Evolutionary conservation across 2,329 filamentous ascomycete genomes (phyloP).

Genomic region (Penicillium aurantiogriseum): DNA sequence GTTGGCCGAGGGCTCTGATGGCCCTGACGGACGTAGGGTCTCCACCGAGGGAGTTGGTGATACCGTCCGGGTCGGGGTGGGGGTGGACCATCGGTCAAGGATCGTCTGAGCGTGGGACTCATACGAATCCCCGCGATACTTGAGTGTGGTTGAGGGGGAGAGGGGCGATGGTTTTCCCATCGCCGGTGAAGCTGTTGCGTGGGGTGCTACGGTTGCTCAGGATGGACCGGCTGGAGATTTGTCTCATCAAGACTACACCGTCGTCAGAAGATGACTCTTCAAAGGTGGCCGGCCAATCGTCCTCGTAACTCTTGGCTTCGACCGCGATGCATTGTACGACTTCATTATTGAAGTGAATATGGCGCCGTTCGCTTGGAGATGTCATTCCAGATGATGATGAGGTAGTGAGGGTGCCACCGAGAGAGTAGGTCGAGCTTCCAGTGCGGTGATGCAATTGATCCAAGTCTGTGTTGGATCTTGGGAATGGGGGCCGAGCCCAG

Average conservation of each 20-base stretch:
- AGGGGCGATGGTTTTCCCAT: slow-evolving; percentile 84
- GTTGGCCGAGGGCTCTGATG: slow-evolving; percentile 61
- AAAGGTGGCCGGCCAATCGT: slow-evolving; percentile 36
- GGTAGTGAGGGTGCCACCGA: slow-evolving; percentile 63
- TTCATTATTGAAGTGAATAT: slow-evolving; percentile 95
- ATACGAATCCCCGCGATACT: slow-evolving; percentile 75
- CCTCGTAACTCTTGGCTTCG: slow-evolving; percentile 72
- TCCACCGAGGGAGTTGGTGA: slow-evolving; percentile 80
- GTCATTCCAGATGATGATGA: slow-evolving; percentile 68
- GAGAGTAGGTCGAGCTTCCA: slow-evolving; percentile 50
- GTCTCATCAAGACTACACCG: slow-evolving; percentile 79
- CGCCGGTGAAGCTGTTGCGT: slow-evolving; percentile 56
- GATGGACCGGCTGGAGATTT: slow-evolving; percentile 53
- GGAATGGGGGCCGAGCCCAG: slow-evolving; percentile 56
- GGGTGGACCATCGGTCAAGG: slow-evolving; percentile 33
- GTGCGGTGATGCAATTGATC: slow-evolving; percentile 60
- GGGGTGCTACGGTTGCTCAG: slow-evolving; percentile 53
- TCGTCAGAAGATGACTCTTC: slow-evolving; percentile 70
- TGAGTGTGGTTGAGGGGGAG: slow-evolving; percentile 84
- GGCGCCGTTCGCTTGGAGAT: slow-evolving; percentile 66
- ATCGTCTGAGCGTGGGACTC: slow-evolving; percentile 50
- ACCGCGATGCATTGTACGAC: slow-evolving; percentile 95
- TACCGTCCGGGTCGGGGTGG: slow-evolving; percentile 44
- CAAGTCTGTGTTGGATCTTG: slow-evolving; percentile 67
- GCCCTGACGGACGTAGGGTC: slow-evolving; percentile 64